Evolutionary conservation across 306 rosid genomes (phyloP), one percentile per base, ranked within the genome.

Genomic region (Citrullus colocynthis): DNA sequence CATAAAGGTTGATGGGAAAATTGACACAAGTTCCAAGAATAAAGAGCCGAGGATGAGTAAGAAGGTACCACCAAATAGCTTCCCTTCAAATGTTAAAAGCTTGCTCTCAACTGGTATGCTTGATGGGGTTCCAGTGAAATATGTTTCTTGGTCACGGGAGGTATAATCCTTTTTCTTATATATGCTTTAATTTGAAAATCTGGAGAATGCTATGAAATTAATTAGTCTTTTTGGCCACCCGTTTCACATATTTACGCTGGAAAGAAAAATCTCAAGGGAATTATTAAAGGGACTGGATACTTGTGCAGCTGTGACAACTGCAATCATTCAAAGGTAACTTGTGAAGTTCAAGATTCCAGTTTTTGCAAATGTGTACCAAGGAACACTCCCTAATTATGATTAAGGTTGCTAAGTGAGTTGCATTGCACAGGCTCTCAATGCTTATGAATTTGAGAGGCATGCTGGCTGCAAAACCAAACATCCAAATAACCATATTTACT

Each of bases 31-130:
- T 58, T 67, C 78, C 48, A 95, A 89, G 88, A 81, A 74, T 80
- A 95, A 84, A 86, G 97, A 90, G 77, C 89, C 91, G 34, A 95
- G 87, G 88, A 69, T 83, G 66, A 59, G 85, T 55, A 93, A 87
- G 93, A 92, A 89, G 87, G 87, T 87, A 80, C 83, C 97, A 73
- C 59, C 94, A 58, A 95, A 95, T 85, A 95, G 84, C 86, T 95
- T 95, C 74, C 99, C 99, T 88, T 84, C 96, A 64, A 95, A 95
- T 86, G 97, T 95, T 83, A 95, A 95, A 85, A 95, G 99, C 83
- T 83, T 95, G 80, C 82, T 95, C 81, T 90, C 99, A 58, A 92
- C 99, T 62, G 97, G 97, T 76, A 95, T 92, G 85, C 90, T 92
- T 76, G 96, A 95, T 82, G 99, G 97, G 59, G 91, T 95, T 87